Conservation (phyloP, 768 basidiomycete genomes). For the Tremella fuciformis region DNA sequence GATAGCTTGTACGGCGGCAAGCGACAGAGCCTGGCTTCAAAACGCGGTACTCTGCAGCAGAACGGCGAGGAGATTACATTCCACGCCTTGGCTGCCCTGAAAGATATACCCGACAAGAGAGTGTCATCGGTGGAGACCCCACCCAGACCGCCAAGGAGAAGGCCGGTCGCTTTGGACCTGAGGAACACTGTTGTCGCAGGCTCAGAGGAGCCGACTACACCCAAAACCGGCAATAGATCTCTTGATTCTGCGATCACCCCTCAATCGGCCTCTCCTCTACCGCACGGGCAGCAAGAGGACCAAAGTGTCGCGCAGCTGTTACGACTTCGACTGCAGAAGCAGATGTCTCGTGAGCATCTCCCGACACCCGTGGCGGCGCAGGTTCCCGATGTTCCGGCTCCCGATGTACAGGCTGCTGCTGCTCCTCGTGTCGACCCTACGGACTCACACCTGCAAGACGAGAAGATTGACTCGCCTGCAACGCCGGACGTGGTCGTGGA, state of each 20-base stretch:
- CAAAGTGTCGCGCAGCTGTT: background rate
- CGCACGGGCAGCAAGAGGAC: too few relatives aligned
- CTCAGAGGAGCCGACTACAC: background rate
- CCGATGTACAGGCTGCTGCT: background rate
- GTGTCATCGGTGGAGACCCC: constrained; percentile 1
- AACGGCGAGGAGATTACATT: constrained; percentile 3
- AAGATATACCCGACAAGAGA: background rate
- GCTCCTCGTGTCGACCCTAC: background rate
- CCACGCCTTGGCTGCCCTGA: background rate
- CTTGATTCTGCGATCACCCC: too few relatives aligned
- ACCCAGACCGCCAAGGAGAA: constrained; percentile 9
- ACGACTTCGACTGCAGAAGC: background rate
- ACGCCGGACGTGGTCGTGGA: background rate
- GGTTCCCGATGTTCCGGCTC: background rate
- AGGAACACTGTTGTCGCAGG: background rate
- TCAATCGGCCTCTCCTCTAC: too few relatives aligned
- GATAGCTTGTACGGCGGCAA: constrained; percentile 40
- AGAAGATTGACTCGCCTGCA: background rate
- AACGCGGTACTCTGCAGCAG: constrained; percentile 2
- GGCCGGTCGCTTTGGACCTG: constrained; percentile 9
- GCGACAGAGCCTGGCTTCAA: background rate
- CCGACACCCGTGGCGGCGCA: background rate
- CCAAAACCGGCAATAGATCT: background rate
- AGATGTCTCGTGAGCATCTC: constrained; percentile 4
- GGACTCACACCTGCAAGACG: background rate